Conservation (phyloP, 2,329 filamentous ascomycete genomes). For the Nigrospora oryzae region DNA sequence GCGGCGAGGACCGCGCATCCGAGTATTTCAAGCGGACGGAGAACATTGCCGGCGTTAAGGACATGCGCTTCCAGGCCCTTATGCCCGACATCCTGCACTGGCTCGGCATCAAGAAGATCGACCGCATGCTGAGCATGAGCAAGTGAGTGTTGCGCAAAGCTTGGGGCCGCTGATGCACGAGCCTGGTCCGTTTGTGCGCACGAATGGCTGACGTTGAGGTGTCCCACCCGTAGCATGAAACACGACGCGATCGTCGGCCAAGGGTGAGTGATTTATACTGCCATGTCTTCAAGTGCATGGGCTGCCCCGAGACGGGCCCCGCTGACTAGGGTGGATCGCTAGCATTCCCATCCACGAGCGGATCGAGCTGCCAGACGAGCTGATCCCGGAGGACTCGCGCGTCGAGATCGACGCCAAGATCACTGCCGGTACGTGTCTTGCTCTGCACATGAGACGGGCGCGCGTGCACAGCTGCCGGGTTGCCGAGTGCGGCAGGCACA, state of each 20-base stretch:
- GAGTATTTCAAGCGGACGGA: slow-evolving; percentile 98
- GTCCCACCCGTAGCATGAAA: slow-evolving; percentile 59
- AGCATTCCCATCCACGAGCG: slow-evolving; percentile 81
- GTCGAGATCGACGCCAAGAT: slow-evolving; percentile 99
- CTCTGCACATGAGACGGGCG: background rate
- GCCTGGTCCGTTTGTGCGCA: background rate
- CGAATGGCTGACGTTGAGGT: background rate
- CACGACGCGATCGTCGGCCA: slow-evolving; percentile 81
- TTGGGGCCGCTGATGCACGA: no score
- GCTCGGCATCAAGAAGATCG: slow-evolving; percentile 97
- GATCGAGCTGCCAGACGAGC: slow-evolving; percentile 83
- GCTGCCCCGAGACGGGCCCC: background rate
- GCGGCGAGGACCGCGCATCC: slow-evolving; percentile 69
- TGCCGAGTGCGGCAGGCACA: no score
- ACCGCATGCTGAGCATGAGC: slow-evolving; percentile 97
- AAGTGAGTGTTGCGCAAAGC: slow-evolving; percentile 49
- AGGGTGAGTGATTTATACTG: slow-evolving; percentile 40
- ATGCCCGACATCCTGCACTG: slow-evolving; percentile 98
- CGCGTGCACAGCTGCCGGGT: no score
- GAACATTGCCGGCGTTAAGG: slow-evolving; percentile 94
- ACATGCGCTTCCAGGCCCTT: slow-evolving; percentile 94
- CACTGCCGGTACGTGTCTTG: slow-evolving; percentile 62
- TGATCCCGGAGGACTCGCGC: slow-evolving; percentile 88
- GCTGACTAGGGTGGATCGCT: background rate
- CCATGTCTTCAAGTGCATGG: no score